These are phyloP conservation scores for Gnaphalium uliginosum DNA, from an alignment of 129 eudicot genomes.

Conservation along the genomic window DNA sequence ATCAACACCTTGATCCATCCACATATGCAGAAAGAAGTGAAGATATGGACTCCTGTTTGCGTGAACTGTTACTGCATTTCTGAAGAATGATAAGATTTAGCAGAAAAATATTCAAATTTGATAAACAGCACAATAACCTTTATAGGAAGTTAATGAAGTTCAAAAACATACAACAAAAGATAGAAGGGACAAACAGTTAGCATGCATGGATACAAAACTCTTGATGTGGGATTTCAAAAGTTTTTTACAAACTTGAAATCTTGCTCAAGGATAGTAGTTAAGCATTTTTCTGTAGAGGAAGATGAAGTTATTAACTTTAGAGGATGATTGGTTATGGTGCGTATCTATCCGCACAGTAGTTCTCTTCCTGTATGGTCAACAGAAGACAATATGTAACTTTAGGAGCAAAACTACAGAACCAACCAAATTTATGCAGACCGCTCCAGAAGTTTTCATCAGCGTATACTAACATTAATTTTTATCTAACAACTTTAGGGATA, in stretches of 20 bases:
- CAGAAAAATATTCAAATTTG: constrained; percentile 4
- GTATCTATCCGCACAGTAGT: constrained; percentile 82
- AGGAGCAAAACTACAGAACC: constrained; percentile 70
- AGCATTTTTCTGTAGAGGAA: neutral
- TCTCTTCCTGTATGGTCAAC: constrained; percentile 80
- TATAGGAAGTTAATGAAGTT: constrained; percentile 4
- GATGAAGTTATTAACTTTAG: neutral
- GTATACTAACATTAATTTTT: neutral
- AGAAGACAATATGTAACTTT: constrained; percentile 62
- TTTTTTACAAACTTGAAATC: neutral
- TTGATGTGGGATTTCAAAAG: neutral
- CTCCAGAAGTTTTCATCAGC: constrained; percentile 55
- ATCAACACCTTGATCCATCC: constrained; percentile 51
- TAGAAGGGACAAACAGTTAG: constrained; percentile 8
- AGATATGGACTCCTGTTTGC: constrained; percentile 64
- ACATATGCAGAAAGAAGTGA: constrained; percentile 55
- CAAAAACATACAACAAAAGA: neutral
- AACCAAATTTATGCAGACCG: constrained; percentile 60
- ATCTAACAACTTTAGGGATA: neutral
- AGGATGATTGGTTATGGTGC: constrained; percentile 50
- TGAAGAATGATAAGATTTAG: constrained; percentile 23
- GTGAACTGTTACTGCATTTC: constrained; percentile 54
- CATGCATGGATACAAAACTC: neutral
- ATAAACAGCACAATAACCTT: neutral
- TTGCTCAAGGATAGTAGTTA: neutral